These are phyloP conservation scores for Pythium dissimile DNA, from an alignment of 352 stramenopile species.

Conservation along the genomic window DNA sequence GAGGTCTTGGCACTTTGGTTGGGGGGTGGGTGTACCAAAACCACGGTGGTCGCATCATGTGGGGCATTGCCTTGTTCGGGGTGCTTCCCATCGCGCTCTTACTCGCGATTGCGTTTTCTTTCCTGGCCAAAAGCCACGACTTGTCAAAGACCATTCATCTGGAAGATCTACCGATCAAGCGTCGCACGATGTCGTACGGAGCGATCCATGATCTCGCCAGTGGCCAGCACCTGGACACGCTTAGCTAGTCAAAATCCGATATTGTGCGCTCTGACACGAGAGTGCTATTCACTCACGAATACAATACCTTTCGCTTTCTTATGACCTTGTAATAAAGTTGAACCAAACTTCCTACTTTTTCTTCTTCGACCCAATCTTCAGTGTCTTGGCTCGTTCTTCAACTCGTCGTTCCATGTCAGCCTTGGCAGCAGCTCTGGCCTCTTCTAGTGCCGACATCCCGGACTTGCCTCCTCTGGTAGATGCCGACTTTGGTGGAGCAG, in stretches of 20 bases:
- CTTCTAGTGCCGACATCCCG: constrained; percentile 31
- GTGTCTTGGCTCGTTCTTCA: constrained; percentile 50
- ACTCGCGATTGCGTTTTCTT: constrained; percentile 44
- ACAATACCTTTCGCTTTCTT: constrained; percentile 14
- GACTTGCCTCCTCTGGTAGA: constrained; percentile 1
- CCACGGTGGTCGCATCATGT: constrained; percentile 53
- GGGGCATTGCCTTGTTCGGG: constrained; percentile 39
- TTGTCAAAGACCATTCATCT: not conserved
- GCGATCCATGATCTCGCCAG: constrained; percentile 20
- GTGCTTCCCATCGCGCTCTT: constrained; percentile 46
- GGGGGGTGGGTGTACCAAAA: constrained; percentile 70
- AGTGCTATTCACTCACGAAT: constrained; percentile 3
- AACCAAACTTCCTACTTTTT: constrained; percentile 39
- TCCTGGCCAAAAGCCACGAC: constrained; percentile 26
- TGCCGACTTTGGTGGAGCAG: constrained; percentile 23
- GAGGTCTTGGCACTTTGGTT: constrained; percentile 53
- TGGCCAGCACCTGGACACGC: constrained; percentile 14
- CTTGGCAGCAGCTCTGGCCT: constrained; percentile 64
- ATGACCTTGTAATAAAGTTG: not conserved
- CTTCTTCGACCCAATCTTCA: constrained; percentile 57
- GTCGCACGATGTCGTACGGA: constrained; percentile 17
- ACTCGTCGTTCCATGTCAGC: constrained; percentile 68
- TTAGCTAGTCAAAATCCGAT: not conserved
- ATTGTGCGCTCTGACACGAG: too few relatives aligned
- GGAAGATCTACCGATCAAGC: constrained; percentile 15